phyloP scores from a whole-genome alignment of 2,329 filamentous ascomycete species.

The Diaporthe sp. region DNA sequence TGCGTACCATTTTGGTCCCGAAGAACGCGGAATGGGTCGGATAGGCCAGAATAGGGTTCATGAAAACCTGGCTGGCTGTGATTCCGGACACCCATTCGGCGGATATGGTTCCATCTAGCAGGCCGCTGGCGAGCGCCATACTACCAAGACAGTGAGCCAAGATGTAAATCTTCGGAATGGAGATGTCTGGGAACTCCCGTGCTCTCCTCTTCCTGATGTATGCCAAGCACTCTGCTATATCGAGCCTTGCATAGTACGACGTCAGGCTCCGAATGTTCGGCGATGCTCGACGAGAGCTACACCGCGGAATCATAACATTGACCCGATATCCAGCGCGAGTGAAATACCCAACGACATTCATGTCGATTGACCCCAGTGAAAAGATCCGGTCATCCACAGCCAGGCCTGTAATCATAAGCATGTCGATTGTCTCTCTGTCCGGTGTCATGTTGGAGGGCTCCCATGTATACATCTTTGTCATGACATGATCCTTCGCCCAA shows the following conservation, averaged over 20 bases:
- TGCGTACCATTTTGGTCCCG: too few species aligned
- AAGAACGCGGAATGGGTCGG: conserved; percentile 59
- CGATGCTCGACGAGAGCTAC: too few species aligned
- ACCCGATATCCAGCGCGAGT: conserved; percentile 71
- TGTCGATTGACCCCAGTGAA: conserved; percentile 72
- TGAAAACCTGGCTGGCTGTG: conserved; percentile 72
- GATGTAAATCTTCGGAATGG: conserved; percentile 59
- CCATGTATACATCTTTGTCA: conserved; percentile 69
- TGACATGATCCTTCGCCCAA: conserved; percentile 64
- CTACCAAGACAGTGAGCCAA: conserved; percentile 75
- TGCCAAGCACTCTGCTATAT: too few species aligned
- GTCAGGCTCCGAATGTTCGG: too few species aligned
- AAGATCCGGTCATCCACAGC: conserved; percentile 74
- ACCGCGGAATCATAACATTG: conserved; percentile 49
- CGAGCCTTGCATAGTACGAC: too few species aligned
- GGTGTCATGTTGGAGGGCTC: conserved; percentile 55
- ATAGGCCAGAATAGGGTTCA: conserved; percentile 68
- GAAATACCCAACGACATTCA: conserved; percentile 75
- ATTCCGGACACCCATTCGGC: conserved; percentile 69
- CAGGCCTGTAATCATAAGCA: conserved; percentile 74
- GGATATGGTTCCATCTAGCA: conserved; percentile 73
- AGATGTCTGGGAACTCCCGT: too few species aligned
- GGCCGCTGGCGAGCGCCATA: conserved; percentile 68
- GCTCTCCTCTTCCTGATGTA: too few species aligned
- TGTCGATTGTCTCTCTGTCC: conserved; percentile 44